phyloP scores from a whole-genome alignment of 345 rosid species.

The Arabidopsis thaliana region TAIR10.1 NC_003074.8:1169501-1170000 shows the following conservation, averaged over 20 bases:
- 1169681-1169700: constrained; percentile 4
- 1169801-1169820: neutral
- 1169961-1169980: neutral
- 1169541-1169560: neutral
- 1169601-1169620: neutral
- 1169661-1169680: neutral
- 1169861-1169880: neutral
- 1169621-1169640: constrained; percentile 12
- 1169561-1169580: neutral
- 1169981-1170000: too few species aligned
- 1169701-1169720: constrained; percentile 11
- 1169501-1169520: neutral
- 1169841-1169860: neutral
- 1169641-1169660: constrained; percentile 4
- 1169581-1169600: neutral
- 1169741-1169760: neutral
- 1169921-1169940: neutral
- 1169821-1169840: constrained; percentile 18
- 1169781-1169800: neutral
- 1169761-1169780: neutral
- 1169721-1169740: constrained; percentile 11
- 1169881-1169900: neutral
- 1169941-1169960: neutral
- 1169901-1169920: neutral
- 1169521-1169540: constrained; percentile 19